phyloP scores from a whole-genome alignment of 2,329 filamentous ascomycete genomes.

The Aspergillus luchuensis region DNA sequence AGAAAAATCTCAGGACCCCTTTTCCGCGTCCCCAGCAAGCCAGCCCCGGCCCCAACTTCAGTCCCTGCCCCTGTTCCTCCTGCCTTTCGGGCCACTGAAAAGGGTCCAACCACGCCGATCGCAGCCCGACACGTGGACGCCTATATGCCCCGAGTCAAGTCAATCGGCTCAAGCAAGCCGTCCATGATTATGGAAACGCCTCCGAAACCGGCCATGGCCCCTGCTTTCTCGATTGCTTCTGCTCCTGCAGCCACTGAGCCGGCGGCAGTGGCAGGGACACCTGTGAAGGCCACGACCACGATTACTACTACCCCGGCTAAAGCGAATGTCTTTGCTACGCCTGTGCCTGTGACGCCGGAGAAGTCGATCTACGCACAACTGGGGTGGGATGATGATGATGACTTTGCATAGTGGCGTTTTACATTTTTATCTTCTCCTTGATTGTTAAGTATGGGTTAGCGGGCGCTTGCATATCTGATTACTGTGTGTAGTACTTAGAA shows the following conservation, averaged over 20 bases:
- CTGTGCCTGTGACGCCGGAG: constrained; percentile 37
- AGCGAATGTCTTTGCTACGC: constrained; percentile 31
- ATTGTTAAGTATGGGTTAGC: background rate
- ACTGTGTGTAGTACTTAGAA: background rate
- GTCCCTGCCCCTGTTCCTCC: background rate
- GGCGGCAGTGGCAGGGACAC: background rate
- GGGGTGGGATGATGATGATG: constrained; percentile 50
- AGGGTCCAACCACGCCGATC: constrained; percentile 32
- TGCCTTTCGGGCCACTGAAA: constrained; percentile 24
- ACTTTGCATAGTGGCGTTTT: constrained; percentile 24
- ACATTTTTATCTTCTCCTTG: background rate
- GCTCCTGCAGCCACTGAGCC: background rate
- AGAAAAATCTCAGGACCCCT: constrained; percentile 22
- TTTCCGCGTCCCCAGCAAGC: constrained; percentile 33
- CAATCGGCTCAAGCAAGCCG: constrained; percentile 10
- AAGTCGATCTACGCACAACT: constrained; percentile 47
- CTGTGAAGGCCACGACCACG: constrained; percentile 5
- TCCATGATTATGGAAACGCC: constrained; percentile 36
- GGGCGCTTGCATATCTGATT: background rate
- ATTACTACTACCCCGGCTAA: constrained; percentile 5
- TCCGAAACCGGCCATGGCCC: constrained; percentile 18
- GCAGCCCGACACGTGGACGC: constrained; percentile 26
- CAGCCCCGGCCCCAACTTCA: background rate
- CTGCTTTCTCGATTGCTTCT: constrained; percentile 7
- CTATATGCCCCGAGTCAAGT: constrained; percentile 14